Evolutionary conservation across 768 basidiomycete species (phyloP), one percentile per base, ranked within the genome.

Genomic region (Pleurotus eryngii): DNA sequence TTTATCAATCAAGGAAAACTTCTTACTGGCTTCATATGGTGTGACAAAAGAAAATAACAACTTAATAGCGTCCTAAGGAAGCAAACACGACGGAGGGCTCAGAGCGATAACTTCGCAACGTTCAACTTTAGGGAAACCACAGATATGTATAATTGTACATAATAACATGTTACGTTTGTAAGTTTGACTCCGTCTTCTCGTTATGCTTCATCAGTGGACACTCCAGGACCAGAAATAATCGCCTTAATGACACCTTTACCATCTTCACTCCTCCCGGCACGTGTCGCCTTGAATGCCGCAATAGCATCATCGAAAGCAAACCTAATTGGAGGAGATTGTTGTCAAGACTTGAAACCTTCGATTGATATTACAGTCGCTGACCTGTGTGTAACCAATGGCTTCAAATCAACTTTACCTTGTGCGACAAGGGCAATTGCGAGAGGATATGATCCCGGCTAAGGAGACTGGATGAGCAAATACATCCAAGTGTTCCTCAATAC

Each of bases 161-260:
- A 35, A 35, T 9, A 35, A 35, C 3, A 35, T 35, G 4, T 35
- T 35, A 11, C 4, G 30, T 35, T 35, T 35, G 1, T 3, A 35
- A 35, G 9, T 35, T 35, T 9, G 30, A 11, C 30, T 9, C 30
- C 4, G 9, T 35, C 11, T 24, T n/a, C 24, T 37, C 47, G 20
- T 63, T 58, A 69, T 53, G 55, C 59, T 39, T 55, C 73, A 51
- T 79, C 75, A 54, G 77, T 61, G 18, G 74, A 64, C 46, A 86
- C 80, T 62, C 79, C 88, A 43, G 91, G 91, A 4, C 92, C 92
- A 48, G 88, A 89, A 62, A 95, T 93, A 61, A 96, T 86, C 35
- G 83, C 86, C 73, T 97, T 96, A 67, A 96, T 95, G 43, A 95
- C 87, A 35, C 82, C 82, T 71, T 87, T 91, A 47, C 95, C 95